A percentile compares a stretch with the other conserved stretches of the same genome.
Conservation (phyloP, 2,329 filamentous ascomycete species). For the Dryadomyces quercivorus region DNA sequence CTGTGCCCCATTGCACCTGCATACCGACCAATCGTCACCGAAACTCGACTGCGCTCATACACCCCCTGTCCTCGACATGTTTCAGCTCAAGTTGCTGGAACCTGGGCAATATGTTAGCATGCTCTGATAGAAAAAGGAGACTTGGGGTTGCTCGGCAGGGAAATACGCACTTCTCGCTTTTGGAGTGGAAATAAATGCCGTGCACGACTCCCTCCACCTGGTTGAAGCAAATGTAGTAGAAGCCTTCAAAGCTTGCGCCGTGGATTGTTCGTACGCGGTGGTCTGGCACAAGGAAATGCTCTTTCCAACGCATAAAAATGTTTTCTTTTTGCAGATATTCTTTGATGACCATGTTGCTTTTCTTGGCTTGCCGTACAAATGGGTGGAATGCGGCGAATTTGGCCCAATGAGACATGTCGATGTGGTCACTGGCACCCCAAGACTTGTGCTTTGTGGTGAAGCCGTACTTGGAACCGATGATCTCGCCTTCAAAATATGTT, state of each 20-base stretch:
- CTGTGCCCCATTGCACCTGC: neutral
- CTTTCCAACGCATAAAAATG: constrained; percentile 99
- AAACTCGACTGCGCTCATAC: constrained; percentile 80
- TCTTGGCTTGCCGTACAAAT: constrained; percentile 48
- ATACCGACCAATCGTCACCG: constrained; percentile 36
- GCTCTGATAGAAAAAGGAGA: too few species aligned
- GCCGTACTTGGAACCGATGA: constrained; percentile 89
- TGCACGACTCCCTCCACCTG: constrained; percentile 75
- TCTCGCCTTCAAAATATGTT: constrained; percentile 96
- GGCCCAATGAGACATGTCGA: constrained; percentile 85
- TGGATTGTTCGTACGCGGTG: constrained; percentile 83
- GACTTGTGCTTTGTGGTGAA: constrained; percentile 80
- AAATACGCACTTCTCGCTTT: constrained; percentile 79
- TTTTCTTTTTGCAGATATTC: constrained; percentile 72
- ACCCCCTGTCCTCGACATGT: constrained; percentile 75
- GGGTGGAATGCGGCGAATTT: constrained; percentile 81
- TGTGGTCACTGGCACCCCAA: constrained; percentile 88
- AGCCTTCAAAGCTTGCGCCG: constrained; percentile 93
- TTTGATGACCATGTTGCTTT: constrained; percentile 44
- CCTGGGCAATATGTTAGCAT: constrained; percentile 28
- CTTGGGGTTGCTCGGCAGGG: neutral
- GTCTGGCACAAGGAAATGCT: constrained; percentile 92
- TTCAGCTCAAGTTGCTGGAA: constrained; percentile 89
- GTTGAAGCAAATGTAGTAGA: constrained; percentile 99
- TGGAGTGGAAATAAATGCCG: constrained; percentile 95